Conservation (phyloP, 2,329 filamentous ascomycete genomes). For the Calonectria ilicicola region DNA sequence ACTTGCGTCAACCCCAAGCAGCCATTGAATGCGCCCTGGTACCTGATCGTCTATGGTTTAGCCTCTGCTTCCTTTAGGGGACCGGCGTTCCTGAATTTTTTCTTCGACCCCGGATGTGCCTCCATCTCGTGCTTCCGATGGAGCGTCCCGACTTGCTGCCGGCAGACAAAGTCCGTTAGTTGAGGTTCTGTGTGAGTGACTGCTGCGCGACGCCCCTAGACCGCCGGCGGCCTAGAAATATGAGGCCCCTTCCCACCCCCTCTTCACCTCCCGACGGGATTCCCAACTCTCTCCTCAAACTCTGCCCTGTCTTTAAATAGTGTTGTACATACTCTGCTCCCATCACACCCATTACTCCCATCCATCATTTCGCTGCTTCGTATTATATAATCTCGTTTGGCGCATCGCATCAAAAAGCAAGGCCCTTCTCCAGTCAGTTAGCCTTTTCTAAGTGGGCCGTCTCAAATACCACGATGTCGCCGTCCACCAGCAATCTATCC, state of each 20-base stretch:
- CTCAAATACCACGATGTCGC: slow-evolving; percentile 12
- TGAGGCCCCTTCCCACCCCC: slow-evolving; percentile 10
- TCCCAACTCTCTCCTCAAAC: not conserved
- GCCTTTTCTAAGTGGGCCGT: slow-evolving; percentile 20
- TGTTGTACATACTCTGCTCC: not conserved
- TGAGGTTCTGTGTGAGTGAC: not conserved
- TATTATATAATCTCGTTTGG: slow-evolving; percentile 12
- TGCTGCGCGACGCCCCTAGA: not conserved
- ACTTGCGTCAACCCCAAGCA: slow-evolving; percentile 2
- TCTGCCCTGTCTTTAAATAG: not conserved
- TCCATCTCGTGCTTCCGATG: slow-evolving; percentile 21
- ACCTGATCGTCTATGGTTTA: slow-evolving; percentile 39
- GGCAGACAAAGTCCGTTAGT: slow-evolving; percentile 17
- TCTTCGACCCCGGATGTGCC: slow-evolving; percentile 7
- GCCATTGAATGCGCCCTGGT: slow-evolving; percentile 39
- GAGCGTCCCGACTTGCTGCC: slow-evolving; percentile 13
- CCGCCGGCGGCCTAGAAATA: slow-evolving; percentile 7
- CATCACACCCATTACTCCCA: no score
- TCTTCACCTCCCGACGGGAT: not conserved
- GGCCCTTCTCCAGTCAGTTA: not conserved
- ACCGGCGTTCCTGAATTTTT: slow-evolving; percentile 9
- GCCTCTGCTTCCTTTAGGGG: slow-evolving; percentile 7
- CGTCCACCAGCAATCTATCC: slow-evolving; percentile 19
- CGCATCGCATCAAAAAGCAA: slow-evolving; percentile 4
- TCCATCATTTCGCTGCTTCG: not conserved